Base-by-base conservation (phyloP, 768 basidiomycete species). In the Hericium alpestre region DNA sequence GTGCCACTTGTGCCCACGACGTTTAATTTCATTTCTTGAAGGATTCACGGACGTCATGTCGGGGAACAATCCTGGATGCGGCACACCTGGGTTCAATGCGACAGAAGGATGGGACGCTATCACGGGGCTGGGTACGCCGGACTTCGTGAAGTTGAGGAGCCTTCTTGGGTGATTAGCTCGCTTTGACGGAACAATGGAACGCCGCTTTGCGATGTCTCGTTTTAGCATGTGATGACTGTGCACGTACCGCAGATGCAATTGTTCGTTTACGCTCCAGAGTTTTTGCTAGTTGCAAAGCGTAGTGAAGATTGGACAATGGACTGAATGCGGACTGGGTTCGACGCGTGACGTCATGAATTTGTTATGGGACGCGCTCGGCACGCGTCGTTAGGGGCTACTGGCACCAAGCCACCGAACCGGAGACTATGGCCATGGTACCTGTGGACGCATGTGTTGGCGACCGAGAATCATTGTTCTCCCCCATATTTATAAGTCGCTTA, bases 21-120 rank as follows among this genome's bases (percentile, higher is more conserved):
- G 27, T 32, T 32, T 32, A 32, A 32, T 32, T 7, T 9, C 3
- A 51, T 15, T n/a, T 23, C 23, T 23, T 10, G 4, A n/a, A 32
- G 49, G 49, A 18, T 37, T 51, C 49, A 51, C 22, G 22, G 49
- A 51, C 25, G 32, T 51, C n/a, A 3, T 37, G 9, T 8, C 41
- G 15, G 22, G 38, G 11, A 59, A 41, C 22, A 59, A 59, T 49
- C 60, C 61, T 15, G 63, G 61, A 12, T 64, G 63, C 38, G 55
- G 55, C 20, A 54, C 53, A n/a, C 51, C 27, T 43, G 63, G 61
- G 4, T 64, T 64, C 58, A 55, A 59, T 25, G 61, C 58, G 20
- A 22, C 54, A n/a, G 22, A 37, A 22, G 63, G 60, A 46, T 58
- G 51, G 55, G 53, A 59, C n/a, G 55, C 54, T 47, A 58, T 56